phyloP scores from a whole-genome alignment of 2,329 filamentous ascomycete species.

The Arthrobotrys musiformis region DNA sequence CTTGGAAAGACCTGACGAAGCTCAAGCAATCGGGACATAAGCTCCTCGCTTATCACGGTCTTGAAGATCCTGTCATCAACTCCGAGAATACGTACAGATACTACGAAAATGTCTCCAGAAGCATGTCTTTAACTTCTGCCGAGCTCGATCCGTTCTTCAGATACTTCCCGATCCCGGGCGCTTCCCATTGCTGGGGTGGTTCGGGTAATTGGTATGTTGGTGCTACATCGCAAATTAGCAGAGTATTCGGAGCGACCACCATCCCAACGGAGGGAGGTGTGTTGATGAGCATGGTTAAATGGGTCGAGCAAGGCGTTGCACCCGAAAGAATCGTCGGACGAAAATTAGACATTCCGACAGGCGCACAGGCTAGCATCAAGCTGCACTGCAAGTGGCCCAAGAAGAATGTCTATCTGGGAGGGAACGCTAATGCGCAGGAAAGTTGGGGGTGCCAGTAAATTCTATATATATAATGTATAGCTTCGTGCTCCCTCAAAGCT shows the following conservation, averaged over 20 bases:
- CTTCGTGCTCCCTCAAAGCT: too few relatives aligned
- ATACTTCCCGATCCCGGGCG: slow-evolving; percentile 61
- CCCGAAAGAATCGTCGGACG: slow-evolving; percentile 60
- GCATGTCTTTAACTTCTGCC: slow-evolving; percentile 7
- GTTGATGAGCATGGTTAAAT: slow-evolving; percentile 66
- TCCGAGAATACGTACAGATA: slow-evolving; percentile 30
- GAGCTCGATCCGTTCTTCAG: slow-evolving; percentile 61
- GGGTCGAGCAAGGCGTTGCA: slow-evolving; percentile 65
- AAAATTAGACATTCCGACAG: background rate
- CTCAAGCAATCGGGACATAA: slow-evolving; percentile 64
- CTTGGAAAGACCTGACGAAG: slow-evolving; percentile 62
- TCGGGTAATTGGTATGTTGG: slow-evolving; percentile 55
- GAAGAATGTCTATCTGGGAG: slow-evolving; percentile 16
- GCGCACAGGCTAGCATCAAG: background rate
- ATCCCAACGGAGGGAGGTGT: slow-evolving; percentile 2
- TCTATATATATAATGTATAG: background rate
- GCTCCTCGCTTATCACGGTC: slow-evolving; percentile 66
- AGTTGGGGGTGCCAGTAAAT: slow-evolving; percentile 9
- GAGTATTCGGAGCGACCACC: background rate
- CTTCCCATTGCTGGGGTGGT: slow-evolving; percentile 61
- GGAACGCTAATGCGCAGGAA: background rate
- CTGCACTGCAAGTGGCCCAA: slow-evolving; percentile 39
- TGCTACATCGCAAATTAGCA: background rate
- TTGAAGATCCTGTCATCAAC: slow-evolving; percentile 16
- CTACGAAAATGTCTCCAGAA: slow-evolving; percentile 30